Evolutionary conservation across 1,139 yeast genomes (phyloP).

Genomic region (Suhomyces wounanorum): DNA sequence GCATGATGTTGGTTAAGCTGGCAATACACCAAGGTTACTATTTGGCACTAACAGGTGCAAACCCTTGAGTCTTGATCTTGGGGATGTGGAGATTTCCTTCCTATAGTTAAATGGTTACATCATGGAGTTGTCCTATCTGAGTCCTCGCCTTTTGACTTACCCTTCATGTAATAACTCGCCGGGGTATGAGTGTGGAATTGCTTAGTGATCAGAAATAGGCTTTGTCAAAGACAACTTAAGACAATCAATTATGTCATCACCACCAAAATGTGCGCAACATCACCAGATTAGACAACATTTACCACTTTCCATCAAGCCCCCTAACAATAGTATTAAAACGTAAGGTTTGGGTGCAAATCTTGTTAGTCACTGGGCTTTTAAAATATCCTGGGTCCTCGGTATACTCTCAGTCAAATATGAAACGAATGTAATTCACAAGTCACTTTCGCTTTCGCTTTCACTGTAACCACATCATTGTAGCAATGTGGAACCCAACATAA

Average conservation of each 20-base stretch:
- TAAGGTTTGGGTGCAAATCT: neutral
- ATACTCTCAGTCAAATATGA: no score
- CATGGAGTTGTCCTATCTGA: neutral
- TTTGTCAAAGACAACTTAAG: neutral
- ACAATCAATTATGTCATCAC: neutral
- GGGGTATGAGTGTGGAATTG: neutral
- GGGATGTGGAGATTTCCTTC: no score
- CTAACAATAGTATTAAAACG: neutral
- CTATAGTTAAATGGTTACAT: no score
- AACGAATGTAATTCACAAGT: no score
- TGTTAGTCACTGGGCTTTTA: neutral
- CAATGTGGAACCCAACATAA: no score
- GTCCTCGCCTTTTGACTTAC: neutral
- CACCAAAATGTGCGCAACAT: neutral
- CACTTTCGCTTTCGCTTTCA: no score
- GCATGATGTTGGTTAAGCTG: no score
- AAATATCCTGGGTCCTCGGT: no score
- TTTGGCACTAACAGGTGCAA: no score
- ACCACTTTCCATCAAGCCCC: neutral
- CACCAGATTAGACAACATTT: neutral
- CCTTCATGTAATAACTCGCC: neutral
- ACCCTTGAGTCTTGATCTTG: no score
- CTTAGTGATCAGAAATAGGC: neutral
- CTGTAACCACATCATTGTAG: no score
- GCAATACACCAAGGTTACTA: no score